These are phyloP conservation scores for Lyophyllum shimeji DNA, from an alignment of 768 basidiomycete genomes.

Conservation along the genomic window DNA sequence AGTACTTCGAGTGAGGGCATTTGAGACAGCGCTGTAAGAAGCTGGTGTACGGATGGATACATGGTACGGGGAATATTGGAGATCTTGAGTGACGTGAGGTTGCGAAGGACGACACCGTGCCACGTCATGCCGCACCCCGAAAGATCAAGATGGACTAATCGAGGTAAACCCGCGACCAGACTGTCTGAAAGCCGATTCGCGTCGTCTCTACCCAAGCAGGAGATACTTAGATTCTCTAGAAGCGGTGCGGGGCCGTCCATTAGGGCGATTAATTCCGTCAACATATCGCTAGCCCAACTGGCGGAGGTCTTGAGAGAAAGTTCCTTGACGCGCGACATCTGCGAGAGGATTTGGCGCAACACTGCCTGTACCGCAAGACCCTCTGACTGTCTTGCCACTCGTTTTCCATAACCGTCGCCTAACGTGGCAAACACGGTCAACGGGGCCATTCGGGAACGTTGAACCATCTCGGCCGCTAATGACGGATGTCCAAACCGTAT, in stretches of 20 bases:
- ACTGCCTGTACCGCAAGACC: not conserved
- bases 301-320: not conserved
- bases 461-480: slow-evolving; percentile 7
- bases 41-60: not conserved
- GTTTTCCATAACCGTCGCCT: not conserved
- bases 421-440: not conserved
- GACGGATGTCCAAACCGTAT: slow-evolving; percentile 2
- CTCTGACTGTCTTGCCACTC: not conserved
- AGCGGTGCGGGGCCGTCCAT: slow-evolving; percentile 3
- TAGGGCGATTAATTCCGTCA: not conserved
- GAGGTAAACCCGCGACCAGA: not conserved
- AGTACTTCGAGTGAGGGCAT: not conserved
- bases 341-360: not conserved
- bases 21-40: not conserved
- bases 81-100: not conserved
- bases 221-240: not conserved
- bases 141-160: not conserved
- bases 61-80: not conserved
- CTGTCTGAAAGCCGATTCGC: not conserved
- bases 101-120: not conserved
- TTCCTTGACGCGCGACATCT: not conserved
- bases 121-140: not conserved
- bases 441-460: slow-evolving; percentile 4
- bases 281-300: not conserved
- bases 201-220: too few species aligned